A percentile compares a stretch with the other conserved stretches of the same genome.
phyloP scores from a whole-genome alignment of 2,329 filamentous ascomycete species.

The Penicillium decumbens region DNA sequence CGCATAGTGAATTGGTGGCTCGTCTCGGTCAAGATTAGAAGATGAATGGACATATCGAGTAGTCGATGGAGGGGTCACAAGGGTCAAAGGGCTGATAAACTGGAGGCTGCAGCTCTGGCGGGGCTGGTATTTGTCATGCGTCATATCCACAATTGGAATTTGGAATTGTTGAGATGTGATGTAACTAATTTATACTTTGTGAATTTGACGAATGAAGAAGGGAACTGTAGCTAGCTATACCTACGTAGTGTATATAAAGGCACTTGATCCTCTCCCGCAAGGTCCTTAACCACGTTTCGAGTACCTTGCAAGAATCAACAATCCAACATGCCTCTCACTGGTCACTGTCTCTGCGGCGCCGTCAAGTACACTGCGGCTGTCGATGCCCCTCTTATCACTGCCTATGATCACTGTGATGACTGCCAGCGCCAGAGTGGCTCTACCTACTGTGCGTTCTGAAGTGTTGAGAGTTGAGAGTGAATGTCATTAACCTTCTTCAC shows the following conservation, averaged over 20 bases:
- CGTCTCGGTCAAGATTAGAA: constrained; percentile 36
- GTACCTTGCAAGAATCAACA: constrained; percentile 19
- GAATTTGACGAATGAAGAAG: neutral
- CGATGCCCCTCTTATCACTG: constrained; percentile 43
- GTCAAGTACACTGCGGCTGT: constrained; percentile 62
- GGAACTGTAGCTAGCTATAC: too few species aligned
- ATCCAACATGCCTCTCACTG: constrained; percentile 58
- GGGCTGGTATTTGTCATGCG: constrained; percentile 3
- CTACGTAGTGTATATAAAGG: neutral
- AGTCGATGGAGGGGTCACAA: neutral
- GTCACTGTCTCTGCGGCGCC: constrained; percentile 67
- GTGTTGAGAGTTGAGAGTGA: neutral
- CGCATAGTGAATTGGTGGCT: constrained; percentile 65
- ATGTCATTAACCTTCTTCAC: constrained; percentile 1
- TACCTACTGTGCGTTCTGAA: constrained; percentile 51
- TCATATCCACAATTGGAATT: constrained; percentile 1
- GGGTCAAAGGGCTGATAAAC: neutral
- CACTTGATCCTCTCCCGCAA: neutral
- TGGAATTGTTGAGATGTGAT: constrained; percentile 9
- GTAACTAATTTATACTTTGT: neutral
- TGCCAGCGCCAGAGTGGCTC: constrained; percentile 67
- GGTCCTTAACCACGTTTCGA: constrained; percentile 11
- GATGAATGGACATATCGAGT: neutral
- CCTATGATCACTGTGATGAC: constrained; percentile 69
- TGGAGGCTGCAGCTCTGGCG: neutral